Percentiles rank a stretch among this genome's conserved stretches.
Evolutionary conservation across 202 grass and related monocot genomes (phyloP).

Genomic region (Brachypodium distachyon): DNA sequence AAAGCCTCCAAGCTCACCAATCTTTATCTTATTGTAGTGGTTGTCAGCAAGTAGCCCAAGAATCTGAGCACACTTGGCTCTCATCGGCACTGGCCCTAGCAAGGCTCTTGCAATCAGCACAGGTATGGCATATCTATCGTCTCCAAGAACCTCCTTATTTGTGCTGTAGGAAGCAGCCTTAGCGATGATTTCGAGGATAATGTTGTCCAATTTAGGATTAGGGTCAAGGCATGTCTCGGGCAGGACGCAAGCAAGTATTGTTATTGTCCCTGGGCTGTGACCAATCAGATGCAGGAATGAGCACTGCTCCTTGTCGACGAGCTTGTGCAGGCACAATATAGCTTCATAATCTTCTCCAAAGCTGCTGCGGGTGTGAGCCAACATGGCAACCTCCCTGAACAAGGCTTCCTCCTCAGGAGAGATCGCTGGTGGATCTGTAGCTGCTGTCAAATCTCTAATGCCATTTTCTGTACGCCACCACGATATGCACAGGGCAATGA

Average conservation of each 20-base stretch:
- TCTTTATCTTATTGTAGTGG: conserved; percentile 52
- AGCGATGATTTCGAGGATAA: conserved; percentile 3
- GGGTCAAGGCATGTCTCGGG: conserved; percentile 43
- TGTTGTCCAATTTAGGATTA: conserved; percentile 19
- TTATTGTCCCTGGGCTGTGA: not conserved
- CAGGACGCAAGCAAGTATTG: conserved; percentile 27
- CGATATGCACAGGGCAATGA: conserved; percentile 12
- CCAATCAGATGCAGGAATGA: conserved; percentile 26
- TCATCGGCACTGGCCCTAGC: conserved; percentile 16
- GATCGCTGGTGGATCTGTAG: not conserved
- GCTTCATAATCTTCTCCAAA: not conserved
- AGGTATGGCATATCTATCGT: conserved; percentile 29
- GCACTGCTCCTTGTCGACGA: not conserved
- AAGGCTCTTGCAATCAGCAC: conserved; percentile 32
- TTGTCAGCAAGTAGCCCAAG: conserved; percentile 33
- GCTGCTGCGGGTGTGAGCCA: conserved; percentile 20
- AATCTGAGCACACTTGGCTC: conserved; percentile 40
- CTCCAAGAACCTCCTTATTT: conserved; percentile 29
- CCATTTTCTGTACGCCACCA: conserved; percentile 8
- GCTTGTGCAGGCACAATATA: not conserved
- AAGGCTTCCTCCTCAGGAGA: not conserved
- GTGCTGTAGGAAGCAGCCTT: conserved; percentile 31
- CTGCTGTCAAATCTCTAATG: not conserved
- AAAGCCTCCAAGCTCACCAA: conserved; percentile 40
- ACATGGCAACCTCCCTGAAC: conserved; percentile 23